Evolutionary conservation across 148 eudicot species (phyloP).

Genomic region (Camellia lanceoleosa): DNA sequence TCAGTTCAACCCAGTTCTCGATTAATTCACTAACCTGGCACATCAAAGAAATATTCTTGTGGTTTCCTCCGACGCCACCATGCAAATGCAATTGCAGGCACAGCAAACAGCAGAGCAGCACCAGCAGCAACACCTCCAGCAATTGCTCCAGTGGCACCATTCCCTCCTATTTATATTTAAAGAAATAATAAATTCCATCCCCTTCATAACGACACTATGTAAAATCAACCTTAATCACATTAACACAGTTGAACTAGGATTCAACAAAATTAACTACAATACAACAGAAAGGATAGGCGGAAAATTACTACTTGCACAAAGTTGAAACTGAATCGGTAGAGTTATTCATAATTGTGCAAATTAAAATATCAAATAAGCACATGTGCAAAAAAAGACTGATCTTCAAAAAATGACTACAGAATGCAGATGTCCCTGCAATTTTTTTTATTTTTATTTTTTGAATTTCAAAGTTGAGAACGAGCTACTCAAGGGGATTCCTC

Average conservation of each 20-base stretch:
- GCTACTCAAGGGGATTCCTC: not conserved
- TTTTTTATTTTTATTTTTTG: constrained; percentile 1
- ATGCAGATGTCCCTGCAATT: not conserved
- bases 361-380: not conserved
- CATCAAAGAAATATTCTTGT: constrained; percentile 88
- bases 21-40: constrained; percentile 62
- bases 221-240: not conserved
- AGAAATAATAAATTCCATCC: not conserved
- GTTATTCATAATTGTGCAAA: not conserved
- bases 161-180: constrained; percentile 44
- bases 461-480: not conserved
- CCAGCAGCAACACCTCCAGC: constrained; percentile 99
- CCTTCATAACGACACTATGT: not conserved
- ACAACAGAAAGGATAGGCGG: not conserved
- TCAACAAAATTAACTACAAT: not conserved
- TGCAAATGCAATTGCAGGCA: constrained; percentile 91
- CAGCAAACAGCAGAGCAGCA: constrained; percentile 93
- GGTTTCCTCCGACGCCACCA: constrained; percentile 96
- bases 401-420: not conserved
- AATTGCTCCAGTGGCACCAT: constrained; percentile 85
- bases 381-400: not conserved
- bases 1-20: not conserved
- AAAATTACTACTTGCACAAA: not conserved
- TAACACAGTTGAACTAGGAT: not conserved
- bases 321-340: not conserved